A percentile compares a stretch with the other conserved stretches of the same genome.
Evolutionary conservation across 495 filamentous ascomycete genomes (phyloP).

Genomic region (Eremomyces bilateralis): DNA sequence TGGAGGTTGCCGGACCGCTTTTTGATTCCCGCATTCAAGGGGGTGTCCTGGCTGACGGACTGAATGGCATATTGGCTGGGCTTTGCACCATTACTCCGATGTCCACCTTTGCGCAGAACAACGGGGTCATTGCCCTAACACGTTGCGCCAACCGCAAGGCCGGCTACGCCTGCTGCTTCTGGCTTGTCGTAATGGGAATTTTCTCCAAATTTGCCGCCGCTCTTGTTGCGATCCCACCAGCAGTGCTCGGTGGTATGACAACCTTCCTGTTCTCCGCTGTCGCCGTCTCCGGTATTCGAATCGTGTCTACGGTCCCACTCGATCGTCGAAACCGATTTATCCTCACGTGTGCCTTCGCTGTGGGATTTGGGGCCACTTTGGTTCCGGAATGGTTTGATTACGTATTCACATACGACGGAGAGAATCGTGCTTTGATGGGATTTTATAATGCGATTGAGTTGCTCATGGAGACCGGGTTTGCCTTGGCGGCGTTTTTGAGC

Average conservation of each 20-base stretch:
- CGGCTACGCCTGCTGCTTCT: constrained; percentile 56
- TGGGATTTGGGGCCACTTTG: constrained; percentile 66
- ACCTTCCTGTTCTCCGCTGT: constrained; percentile 78
- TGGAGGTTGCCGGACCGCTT: constrained; percentile 55
- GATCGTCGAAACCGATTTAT: constrained; percentile 77
- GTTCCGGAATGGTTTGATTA: constrained; percentile 39
- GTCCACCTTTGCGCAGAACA: constrained; percentile 71
- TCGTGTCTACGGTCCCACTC: constrained; percentile 58
- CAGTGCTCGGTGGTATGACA: constrained; percentile 83
- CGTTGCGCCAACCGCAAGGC: constrained; percentile 76
- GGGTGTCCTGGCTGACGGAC: constrained; percentile 65
- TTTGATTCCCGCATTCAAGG: constrained; percentile 87
- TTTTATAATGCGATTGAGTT: constrained; percentile 67
- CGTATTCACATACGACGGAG: constrained; percentile 53
- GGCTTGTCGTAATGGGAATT: constrained; percentile 71
- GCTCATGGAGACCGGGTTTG: constrained; percentile 62
- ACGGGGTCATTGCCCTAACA: constrained; percentile 77
- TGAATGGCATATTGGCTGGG: constrained; percentile 60
- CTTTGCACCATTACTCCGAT: constrained; percentile 73
- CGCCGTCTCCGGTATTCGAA: constrained; percentile 66
- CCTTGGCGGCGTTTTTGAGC: constrained; percentile 46
- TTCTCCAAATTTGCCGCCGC: constrained; percentile 87
- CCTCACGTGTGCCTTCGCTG: constrained; percentile 50
- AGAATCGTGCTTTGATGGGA: constrained; percentile 48
- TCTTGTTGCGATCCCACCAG: constrained; percentile 55